phyloP scores from a whole-genome alignment of 164 flowering plant genomes.

The Magnolia officinalis region DNA sequence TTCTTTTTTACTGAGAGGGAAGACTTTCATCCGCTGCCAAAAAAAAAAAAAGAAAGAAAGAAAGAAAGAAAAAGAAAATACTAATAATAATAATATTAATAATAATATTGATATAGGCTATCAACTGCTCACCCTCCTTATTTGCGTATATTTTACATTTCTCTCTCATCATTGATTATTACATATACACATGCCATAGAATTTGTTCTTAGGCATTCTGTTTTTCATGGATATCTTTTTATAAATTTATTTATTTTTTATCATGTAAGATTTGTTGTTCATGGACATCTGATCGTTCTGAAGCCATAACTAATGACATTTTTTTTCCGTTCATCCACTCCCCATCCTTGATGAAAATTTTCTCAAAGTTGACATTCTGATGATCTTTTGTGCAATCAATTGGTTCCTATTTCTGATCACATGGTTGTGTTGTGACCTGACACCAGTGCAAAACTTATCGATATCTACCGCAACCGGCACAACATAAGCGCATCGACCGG shows the following conservation, averaged over 20 bases:
- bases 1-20: too few relatives aligned
- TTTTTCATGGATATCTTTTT: too few relatives aligned
- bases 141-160: background rate
- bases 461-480: slow-evolving; percentile 82
- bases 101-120: too few relatives aligned
- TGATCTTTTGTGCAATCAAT: background rate
- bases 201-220: too few relatives aligned
- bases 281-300: background rate
- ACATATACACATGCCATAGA: background rate
- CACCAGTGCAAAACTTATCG: slow-evolving; percentile 88
- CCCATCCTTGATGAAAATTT: background rate
- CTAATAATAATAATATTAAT: too few relatives aligned
- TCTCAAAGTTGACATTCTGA: background rate
- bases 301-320: background rate
- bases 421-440: slow-evolving; percentile 1
- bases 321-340: background rate
- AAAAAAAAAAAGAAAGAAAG: too few relatives aligned
- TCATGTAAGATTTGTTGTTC: background rate
- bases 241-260: too few relatives aligned
- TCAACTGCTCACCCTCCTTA: background rate
- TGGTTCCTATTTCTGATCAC: slow-evolving; percentile 5
- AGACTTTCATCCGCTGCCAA: too few relatives aligned
- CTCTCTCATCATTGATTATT: background rate
- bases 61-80: too few relatives aligned
- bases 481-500: slow-evolving; percentile 90